phyloP scores from a whole-genome alignment of 768 basidiomycete genomes.

The Harrya chromipes region DNA sequence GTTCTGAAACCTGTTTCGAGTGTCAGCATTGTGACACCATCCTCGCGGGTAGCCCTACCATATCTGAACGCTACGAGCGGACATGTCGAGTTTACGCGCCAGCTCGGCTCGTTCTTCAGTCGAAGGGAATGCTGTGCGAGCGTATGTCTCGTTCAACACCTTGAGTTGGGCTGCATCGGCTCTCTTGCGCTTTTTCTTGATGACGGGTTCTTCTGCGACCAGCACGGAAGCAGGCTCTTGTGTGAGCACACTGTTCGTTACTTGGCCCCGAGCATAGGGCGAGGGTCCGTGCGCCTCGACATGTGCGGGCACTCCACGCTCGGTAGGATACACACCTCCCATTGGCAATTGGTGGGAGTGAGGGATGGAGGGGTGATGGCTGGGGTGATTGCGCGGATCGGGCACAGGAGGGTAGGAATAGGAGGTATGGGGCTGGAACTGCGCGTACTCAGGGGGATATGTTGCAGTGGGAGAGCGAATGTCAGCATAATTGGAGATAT shows the following conservation, averaged over 20 bases:
- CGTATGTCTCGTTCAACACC: slow-evolving; percentile 76
- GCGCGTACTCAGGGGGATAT: slow-evolving; percentile 54
- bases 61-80: slow-evolving; percentile 81
- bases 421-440: slow-evolving; percentile 39
- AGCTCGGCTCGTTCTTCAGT: slow-evolving; percentile 80
- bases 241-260: slow-evolving; percentile 31
- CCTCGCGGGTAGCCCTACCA: slow-evolving; percentile 49
- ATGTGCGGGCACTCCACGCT: slow-evolving; percentile 39
- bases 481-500: slow-evolving; percentile 36
- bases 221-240: slow-evolving; percentile 33
- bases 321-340: slow-evolving; percentile 24
- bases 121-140: slow-evolving; percentile 81
- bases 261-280: slow-evolving; percentile 47
- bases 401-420: slow-evolving; percentile 35
- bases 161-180: slow-evolving; percentile 79
- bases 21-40: slow-evolving; percentile 19
- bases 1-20: slow-evolving; percentile 72
- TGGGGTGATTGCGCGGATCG: slow-evolving; percentile 34
- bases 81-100: slow-evolving; percentile 78
- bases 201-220: slow-evolving; percentile 58
- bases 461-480: slow-evolving; percentile 65
- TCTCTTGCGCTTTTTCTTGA: slow-evolving; percentile 87
- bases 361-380: slow-evolving; percentile 24
- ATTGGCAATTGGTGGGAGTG: slow-evolving; percentile 31
- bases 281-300: slow-evolving; percentile 39